A percentile compares a stretch with the other conserved stretches of the same genome.
These are phyloP conservation scores for Xylaria curta DNA, from an alignment of 495 filamentous ascomycete species.

Conservation along the genomic window DNA sequence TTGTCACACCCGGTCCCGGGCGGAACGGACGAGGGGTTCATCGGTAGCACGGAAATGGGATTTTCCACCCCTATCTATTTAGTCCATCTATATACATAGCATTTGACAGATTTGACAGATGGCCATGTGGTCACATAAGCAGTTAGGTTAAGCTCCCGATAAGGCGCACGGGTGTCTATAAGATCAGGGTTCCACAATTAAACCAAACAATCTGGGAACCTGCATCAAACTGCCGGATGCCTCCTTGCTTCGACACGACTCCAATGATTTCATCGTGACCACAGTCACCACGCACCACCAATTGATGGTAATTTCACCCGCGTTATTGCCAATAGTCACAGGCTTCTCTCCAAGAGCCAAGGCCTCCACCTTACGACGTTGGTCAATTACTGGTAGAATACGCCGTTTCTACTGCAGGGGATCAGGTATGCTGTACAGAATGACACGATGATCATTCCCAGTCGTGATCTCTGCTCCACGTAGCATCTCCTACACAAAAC, in stretches of 20 bases:
- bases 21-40: conserved; percentile 19
- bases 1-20: conserved; percentile 19
- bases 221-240: conserved; percentile 21
- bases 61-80: conserved; percentile 6
- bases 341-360: conserved; percentile 25
- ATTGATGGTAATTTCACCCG: conserved; percentile 15
- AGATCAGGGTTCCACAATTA: neutral
- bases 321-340: conserved; percentile 27
- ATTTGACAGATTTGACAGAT: conserved; percentile 3
- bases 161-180: conserved; percentile 19
- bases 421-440: conserved; percentile 17
- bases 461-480: conserved; percentile 21
- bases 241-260: conserved; percentile 11
- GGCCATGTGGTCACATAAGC: conserved; percentile 6
- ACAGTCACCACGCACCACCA: conserved; percentile 11
- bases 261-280: conserved; percentile 15
- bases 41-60: conserved; percentile 17
- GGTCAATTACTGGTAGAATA: conserved; percentile 14
- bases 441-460: conserved; percentile 11
- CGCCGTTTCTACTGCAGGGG: conserved; percentile 24
- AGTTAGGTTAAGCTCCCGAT: neutral
- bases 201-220: neutral
- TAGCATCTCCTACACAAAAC: conserved; percentile 16
- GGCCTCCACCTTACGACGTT: conserved; percentile 18
- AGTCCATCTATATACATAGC: neutral